Evolutionary conservation across 2,329 filamentous ascomycete species (phyloP).

Genomic region (Aspergillus niger): DNA sequence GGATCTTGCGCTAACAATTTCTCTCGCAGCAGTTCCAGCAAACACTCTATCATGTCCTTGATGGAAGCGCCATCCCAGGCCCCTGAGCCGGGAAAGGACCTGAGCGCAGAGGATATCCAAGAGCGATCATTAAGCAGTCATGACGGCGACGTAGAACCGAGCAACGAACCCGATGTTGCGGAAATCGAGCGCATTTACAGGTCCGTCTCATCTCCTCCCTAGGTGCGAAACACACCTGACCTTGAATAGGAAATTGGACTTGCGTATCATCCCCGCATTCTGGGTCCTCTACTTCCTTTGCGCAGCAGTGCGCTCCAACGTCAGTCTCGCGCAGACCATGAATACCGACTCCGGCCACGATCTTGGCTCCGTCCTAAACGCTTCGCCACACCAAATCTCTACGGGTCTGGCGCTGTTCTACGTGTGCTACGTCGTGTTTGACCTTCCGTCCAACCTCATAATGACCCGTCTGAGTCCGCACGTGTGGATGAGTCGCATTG

Average conservation of each 20-base stretch:
- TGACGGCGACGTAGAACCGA: conserved; percentile 24
- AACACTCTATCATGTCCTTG: conserved; percentile 8
- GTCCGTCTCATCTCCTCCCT: conserved; percentile 18
- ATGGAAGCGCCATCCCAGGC: background rate
- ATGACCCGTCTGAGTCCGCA: conserved; percentile 85
- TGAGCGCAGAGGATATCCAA: conserved; percentile 2
- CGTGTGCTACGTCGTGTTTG: conserved; percentile 87
- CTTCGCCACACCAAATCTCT: conserved; percentile 76
- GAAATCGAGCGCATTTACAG: conserved; percentile 44
- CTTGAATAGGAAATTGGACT: conserved; percentile 55
- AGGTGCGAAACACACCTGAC: background rate
- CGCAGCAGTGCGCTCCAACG: conserved; percentile 87
- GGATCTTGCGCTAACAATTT: background rate
- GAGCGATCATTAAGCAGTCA: conserved; percentile 10
- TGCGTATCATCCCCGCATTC: conserved; percentile 70
- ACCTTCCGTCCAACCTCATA: conserved; percentile 82
- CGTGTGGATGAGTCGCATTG: conserved; percentile 90
- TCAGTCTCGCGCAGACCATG: conserved; percentile 94
- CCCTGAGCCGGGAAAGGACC: conserved; percentile 10
- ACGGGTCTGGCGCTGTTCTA: conserved; percentile 87
- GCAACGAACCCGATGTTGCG: conserved; percentile 32
- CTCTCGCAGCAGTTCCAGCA: background rate
- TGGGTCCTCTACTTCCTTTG: conserved; percentile 91
- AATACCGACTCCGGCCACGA: conserved; percentile 71
- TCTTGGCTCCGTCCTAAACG: conserved; percentile 68